Conservation (phyloP, 148 eudicot species). For the Spergularia marina region DNA sequence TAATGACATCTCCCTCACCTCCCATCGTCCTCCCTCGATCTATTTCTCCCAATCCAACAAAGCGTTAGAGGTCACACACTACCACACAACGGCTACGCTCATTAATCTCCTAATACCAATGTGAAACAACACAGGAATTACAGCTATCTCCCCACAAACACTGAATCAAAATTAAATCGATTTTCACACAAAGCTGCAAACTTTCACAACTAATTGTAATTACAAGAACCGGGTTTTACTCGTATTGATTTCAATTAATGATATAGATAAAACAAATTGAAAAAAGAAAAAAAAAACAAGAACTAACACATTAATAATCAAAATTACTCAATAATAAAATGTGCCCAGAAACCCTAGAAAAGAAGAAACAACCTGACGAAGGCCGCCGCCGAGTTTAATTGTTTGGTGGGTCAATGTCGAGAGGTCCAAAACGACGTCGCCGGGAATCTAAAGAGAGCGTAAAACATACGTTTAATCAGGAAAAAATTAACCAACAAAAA, state of each 20-base stretch:
- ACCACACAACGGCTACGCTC: not conserved
- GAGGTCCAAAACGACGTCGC: slow-evolving; percentile 77
- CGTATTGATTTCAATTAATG: no score
- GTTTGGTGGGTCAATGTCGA: slow-evolving; percentile 60
- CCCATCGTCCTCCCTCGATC: no score
- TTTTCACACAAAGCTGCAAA: not conserved
- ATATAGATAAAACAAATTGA: not conserved
- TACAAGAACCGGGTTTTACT: no score
- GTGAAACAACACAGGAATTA: not conserved
- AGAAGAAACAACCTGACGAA: slow-evolving; percentile 50
- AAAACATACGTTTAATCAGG: not conserved
- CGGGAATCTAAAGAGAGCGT: slow-evolving; percentile 54
- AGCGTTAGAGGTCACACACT: not conserved
- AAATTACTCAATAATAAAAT: not conserved
- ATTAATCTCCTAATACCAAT: not conserved
- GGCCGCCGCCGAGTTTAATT: slow-evolving; percentile 77
- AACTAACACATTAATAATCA: not conserved
- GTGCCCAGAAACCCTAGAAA: not conserved
- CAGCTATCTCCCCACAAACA: not conserved
- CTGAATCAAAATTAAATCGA: not conserved
- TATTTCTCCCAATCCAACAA: no score
- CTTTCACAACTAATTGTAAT: not conserved
- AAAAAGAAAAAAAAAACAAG: not conserved
- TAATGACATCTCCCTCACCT: no score
- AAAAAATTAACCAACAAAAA: not conserved